Conservation (phyloP, 306 rosid genomes). For the Cucurbita argyrosperma region DNA sequence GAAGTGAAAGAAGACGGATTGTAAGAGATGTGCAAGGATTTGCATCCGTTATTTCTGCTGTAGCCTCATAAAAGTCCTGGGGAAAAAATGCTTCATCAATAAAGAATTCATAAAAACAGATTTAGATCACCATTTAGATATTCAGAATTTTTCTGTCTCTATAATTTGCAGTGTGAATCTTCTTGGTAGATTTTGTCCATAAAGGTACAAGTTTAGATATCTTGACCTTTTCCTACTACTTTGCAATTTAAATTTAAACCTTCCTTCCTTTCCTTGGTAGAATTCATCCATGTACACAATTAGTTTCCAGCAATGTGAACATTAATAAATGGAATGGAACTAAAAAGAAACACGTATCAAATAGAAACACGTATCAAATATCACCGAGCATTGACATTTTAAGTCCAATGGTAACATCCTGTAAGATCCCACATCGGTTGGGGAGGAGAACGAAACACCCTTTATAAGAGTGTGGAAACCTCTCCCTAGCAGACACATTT, state of each 20-base stretch:
- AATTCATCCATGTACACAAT: background rate
- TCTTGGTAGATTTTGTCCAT: background rate
- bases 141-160: background rate
- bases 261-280: background rate
- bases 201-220: background rate
- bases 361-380: background rate
- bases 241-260: background rate
- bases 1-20: slow-evolving; percentile 69
- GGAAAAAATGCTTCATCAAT: background rate
- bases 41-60: slow-evolving; percentile 63
- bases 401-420: background rate
- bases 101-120: background rate
- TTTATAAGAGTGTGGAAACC: too few species aligned
- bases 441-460: too few species aligned
- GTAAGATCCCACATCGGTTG: too few species aligned
- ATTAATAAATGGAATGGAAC: background rate
- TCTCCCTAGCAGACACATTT: too few species aligned
- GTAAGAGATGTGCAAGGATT: slow-evolving; percentile 69
- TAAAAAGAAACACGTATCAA: background rate
- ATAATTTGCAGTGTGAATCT: background rate
- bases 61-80: slow-evolving; percentile 81
- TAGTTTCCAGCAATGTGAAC: background rate
- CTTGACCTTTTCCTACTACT: background rate
- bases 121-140: background rate
- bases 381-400: background rate